Evolutionary conservation across 768 basidiomycete species (phyloP).

Genomic region (Dendrothele bispora): DNA sequence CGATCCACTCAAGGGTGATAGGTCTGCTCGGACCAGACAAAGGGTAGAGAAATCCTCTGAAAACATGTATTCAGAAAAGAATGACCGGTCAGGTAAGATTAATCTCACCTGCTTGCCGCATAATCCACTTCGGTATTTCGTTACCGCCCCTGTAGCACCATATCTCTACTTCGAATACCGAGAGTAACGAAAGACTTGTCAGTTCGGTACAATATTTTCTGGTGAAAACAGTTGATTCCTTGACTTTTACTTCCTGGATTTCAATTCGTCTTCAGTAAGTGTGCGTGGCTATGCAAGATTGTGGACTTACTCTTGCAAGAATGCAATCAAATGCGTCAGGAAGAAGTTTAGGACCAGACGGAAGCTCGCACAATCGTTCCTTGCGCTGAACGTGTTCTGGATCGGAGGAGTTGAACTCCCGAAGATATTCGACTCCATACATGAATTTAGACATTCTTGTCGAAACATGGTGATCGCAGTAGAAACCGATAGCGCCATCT

Average conservation of each 20-base stretch:
- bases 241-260: constrained; percentile 65
- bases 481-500: constrained; percentile 82
- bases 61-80: constrained; percentile 1
- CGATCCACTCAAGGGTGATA: constrained; percentile 70
- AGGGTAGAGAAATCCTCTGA: constrained; percentile 73
- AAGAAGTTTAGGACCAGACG: constrained; percentile 74
- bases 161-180: constrained; percentile 81
- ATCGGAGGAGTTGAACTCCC: constrained; percentile 64
- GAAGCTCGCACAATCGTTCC: constrained; percentile 69
- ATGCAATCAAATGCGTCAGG: constrained; percentile 86
- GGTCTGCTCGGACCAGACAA: constrained; percentile 75
- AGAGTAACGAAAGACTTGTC: constrained; percentile 71
- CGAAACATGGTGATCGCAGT: constrained; percentile 82
- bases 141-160: constrained; percentile 85
- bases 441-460: constrained; percentile 79
- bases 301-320: constrained; percentile 55
- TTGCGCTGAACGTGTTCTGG: constrained; percentile 65
- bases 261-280: constrained; percentile 1
- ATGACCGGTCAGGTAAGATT: not conserved
- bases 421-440: constrained; percentile 81
- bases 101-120: constrained; percentile 53
- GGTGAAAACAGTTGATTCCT: constrained; percentile 79
- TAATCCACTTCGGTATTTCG: constrained; percentile 71
- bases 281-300: constrained; percentile 1
- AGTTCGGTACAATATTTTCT: constrained; percentile 83